Base-by-base conservation (phyloP, 306 rosid species). In the Urtica urens region DNA sequence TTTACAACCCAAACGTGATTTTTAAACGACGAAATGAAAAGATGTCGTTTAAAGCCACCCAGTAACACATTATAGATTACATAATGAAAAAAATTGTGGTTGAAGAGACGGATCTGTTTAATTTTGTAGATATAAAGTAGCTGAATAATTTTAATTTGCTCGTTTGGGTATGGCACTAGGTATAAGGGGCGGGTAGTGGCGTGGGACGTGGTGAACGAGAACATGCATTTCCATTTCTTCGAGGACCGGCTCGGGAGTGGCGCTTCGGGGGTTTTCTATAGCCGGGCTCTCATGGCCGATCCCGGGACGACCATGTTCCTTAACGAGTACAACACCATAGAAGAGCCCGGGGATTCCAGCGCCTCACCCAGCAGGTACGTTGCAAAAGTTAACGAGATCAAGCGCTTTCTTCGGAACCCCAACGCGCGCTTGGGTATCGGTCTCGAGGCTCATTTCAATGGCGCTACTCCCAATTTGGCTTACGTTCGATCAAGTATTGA, bases 161-260 rank as follows among this genome's bases (percentile, higher is more conserved):
- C n/a, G n/a, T n/a, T n/a, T n/a, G n/a, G n/a, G n/a, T n/a, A n/a
- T n/a, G n/a, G n/a, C n/a, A n/a, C n/a, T n/a, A n/a, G n/a, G n/a
- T 88, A 83, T 54, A 66, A 30, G 26, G 95, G 80, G 11, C 62
- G 74, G 52, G 38, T 88, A 19, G 71, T 78, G 47, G 78, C 55
- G 7, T 88, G 88, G 96, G 96, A 88, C 60, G 93, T 83, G 51
- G 76, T 67, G 0, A 88, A 88, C 53, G 96, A 88, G 46, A 73
- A 83, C 51, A 6, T 88, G 19, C 95, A 83, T 46, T 53, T 60
- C 6, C 25, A 64, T 1, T 81, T 73, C 57, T 88, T 78, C 1
- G 88, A 83, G 60, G 18, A 24, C 5, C 70, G 34, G 52, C 51
- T 70, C 72, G 33, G 83, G 86, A 31, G 7, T 6, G 0, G 0